Percentiles rank a stretch among this genome's conserved stretches.
Evolutionary conservation across 2,329 filamentous ascomycete genomes (phyloP).

Genomic region (Cladobotryum protrusum): DNA sequence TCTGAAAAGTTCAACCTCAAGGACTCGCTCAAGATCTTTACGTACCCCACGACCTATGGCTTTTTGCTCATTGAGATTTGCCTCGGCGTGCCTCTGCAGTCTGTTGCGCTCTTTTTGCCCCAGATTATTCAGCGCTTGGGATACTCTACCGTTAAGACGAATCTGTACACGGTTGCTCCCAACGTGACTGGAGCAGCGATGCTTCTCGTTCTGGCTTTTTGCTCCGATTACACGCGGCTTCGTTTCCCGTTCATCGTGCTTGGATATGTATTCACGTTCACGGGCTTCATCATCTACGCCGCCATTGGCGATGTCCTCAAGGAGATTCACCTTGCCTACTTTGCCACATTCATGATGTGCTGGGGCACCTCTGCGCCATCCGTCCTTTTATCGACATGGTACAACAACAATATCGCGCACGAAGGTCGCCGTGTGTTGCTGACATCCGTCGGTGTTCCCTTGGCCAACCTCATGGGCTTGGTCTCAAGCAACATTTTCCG

Average conservation of each 20-base stretch:
- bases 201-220: constrained; percentile 65
- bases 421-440: constrained; percentile 65
- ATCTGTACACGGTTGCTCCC: constrained; percentile 75
- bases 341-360: constrained; percentile 75
- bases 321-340: constrained; percentile 63
- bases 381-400: constrained; percentile 60
- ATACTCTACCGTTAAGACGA: constrained; percentile 53
- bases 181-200: constrained; percentile 69
- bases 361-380: constrained; percentile 72
- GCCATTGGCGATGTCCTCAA: constrained; percentile 57
- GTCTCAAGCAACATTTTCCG: constrained; percentile 65
- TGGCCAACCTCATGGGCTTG: constrained; percentile 72
- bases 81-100: constrained; percentile 53
- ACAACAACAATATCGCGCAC: constrained; percentile 78
- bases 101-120: constrained; percentile 48
- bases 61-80: constrained; percentile 52
- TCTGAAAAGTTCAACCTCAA: constrained; percentile 45
- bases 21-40: constrained; percentile 48
- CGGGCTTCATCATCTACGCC: constrained; percentile 73
- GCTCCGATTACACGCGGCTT: constrained; percentile 58
- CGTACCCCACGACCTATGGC: constrained; percentile 40
- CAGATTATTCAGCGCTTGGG: constrained; percentile 48
- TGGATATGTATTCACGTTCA: constrained; percentile 68
- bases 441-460: constrained; percentile 65
- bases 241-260: constrained; percentile 69